Conservation (phyloP, 768 basidiomycete species). For the Agaricus sinodeliciosus region DNA sequence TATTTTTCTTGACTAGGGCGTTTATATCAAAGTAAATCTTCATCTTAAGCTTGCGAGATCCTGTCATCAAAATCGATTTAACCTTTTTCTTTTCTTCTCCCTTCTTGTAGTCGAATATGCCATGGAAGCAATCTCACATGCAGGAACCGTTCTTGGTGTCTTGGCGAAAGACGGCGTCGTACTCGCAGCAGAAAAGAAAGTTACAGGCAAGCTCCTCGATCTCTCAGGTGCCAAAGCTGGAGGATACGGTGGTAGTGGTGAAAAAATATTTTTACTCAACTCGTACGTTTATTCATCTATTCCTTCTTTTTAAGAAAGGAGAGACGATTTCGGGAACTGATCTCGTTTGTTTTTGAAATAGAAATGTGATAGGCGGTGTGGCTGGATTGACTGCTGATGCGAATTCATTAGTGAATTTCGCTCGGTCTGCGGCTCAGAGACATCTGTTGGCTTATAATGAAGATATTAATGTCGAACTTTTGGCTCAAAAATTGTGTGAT, state of each 20-base stretch:
- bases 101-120: slow-evolving; percentile 86
- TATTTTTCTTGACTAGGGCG: slow-evolving; percentile 57
- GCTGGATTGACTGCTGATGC: slow-evolving; percentile 97
- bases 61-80: neutral
- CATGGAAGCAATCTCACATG: slow-evolving; percentile 98
- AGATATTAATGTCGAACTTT: slow-evolving; percentile 95
- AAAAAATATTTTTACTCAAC: slow-evolving; percentile 97
- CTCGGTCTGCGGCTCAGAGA: slow-evolving; percentile 82
- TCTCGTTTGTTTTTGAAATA: no score
- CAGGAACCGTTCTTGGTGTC: slow-evolving; percentile 89
- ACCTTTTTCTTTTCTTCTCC: no score
- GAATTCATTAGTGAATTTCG: slow-evolving; percentile 94
- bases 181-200: slow-evolving; percentile 94
- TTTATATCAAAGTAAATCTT: slow-evolving; percentile 78
- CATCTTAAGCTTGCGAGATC: neutral
- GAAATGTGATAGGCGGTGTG: slow-evolving; percentile 92
- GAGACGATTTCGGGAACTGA: no score
- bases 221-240: slow-evolving; percentile 80
- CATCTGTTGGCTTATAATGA: slow-evolving; percentile 91
- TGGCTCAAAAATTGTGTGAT: slow-evolving; percentile 91
- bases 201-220: slow-evolving; percentile 95
- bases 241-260: slow-evolving; percentile 91
- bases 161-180: slow-evolving; percentile 89
- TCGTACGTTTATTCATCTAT: slow-evolving; percentile 42
- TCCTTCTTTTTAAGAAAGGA: no score